Base-by-base conservation (phyloP, 2,329 filamentous ascomycete species). In the Diaporthe eres region DNA sequence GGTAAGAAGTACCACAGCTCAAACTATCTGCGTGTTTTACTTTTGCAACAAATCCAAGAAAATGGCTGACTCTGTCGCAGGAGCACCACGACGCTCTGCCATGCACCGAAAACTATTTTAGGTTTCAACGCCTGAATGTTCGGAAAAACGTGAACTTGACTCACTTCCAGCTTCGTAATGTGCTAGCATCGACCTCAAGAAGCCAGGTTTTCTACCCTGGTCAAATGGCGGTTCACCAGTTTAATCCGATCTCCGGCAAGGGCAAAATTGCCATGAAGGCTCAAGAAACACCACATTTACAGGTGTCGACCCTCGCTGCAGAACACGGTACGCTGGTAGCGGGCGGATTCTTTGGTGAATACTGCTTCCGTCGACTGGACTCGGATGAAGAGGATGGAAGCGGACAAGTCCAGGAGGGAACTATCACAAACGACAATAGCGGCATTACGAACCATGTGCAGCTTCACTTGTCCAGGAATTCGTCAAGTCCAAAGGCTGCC, bases 141-240 rank as follows among this genome's bases (percentile, higher is more conserved):
- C 85, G 87, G 61, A 85, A 85, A 28, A 85, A 91, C 70, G 85
- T 91, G 34, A 85, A 87, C 76, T 82, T 93, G 25, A 85, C 90
- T n/a, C 92, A 94, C 82, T 93, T 93, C 77, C 92, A 94, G 80
- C 85, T 93, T 17, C 90, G 92, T 58, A 92, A 92, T 79, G 85
- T 92, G 22, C 83, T 94, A 28, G 90, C 90, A 3, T 89, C 88
- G 79, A 86, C 89, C 7, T 90, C 89, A 12, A 86, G 88, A 44
- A 88, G 87, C 9, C 87, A 89, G 57, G 86, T 87, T 12, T 93
- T 90, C 80, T 93, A 92, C 79, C 88, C 91, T 3, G 86, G 87
- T 49, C 81, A 82, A 55, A 85, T 84, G 67, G 86, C 86, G 19
- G 85, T 93, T 25, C 84, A 87, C 57, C 85, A 88, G 72, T 85